Evolutionary conservation across 345 rosid genomes (phyloP), one percentile per base, ranked within the genome.

Genomic region (Gossypium rotundifolium): DNA sequence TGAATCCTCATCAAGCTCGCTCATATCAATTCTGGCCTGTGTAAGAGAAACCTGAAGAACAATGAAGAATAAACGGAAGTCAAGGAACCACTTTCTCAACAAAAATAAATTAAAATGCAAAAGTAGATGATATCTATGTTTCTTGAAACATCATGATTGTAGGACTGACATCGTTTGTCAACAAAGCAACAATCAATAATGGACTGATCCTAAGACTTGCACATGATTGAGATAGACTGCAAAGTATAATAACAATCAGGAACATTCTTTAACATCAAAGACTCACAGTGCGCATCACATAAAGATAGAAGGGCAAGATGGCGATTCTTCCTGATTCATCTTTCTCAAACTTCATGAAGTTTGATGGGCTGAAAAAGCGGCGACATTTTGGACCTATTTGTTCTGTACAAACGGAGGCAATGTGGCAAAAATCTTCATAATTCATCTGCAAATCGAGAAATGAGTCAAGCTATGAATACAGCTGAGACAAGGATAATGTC

Each of bases 281-380:
- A 85, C 98, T 78, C 80, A 93, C 99, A 71, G 98, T 95, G 70
- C 99, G 96, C 99, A 95, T 95, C 83, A 95, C 97, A 77, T 95
- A 95, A 40, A 95, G 94, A 84, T 95, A 95, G 79, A 93, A 95
- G 0, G 99, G 99, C 75, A 95, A 81, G 80, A 95, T 95, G 72
- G 97, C 99, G 79, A 95, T 95, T 84, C 99, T 87, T 76, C 99
- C 99, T 5, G 96, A 90, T 79, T 95, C 99, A 80, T 95, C 99
- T 80, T 93, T 95, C 88, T 95, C 99, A 76, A 95, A 93, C 88
- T 95, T 95, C 98, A 95, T 95, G 81, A 95, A 95, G 79, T 95
- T 93, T 76, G 97, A 95, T 3, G 99, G 98, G 81, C 99, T 93
- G 82, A 95, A 95, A 81, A 95, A 95, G 16, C 97, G 94, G 29